Base-by-base conservation (phyloP, 495 filamentous ascomycete species). In the Aspergillus diversus region DNA sequence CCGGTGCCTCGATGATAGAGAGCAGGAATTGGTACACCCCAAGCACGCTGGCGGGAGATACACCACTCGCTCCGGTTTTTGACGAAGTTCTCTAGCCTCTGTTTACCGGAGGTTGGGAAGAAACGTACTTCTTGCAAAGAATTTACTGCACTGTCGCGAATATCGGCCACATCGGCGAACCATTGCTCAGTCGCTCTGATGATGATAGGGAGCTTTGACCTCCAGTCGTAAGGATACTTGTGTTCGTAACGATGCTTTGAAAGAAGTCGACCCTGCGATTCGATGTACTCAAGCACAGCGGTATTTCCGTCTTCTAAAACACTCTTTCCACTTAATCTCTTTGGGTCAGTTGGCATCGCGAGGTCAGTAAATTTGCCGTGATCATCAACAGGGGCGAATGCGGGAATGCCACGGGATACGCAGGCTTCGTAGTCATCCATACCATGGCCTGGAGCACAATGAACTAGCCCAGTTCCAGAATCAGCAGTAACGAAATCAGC, bases 181-280 rank as follows among this genome's bases (percentile, higher is more conserved):
- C 95, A 99, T 77, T 99, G 95, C 48, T 90, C 91, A 0, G 95
- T 99, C 21, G 95, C 94, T 65, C 95, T 76, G 16, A 97, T 83
- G 61, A 99, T 92, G 32, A 98, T 86, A 17, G 95, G 95, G 63
- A 86, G 83, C 72, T 97, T 98, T 4, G 95, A 95, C 37, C 96
- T 83, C 96, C 95, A 98, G 73, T 99, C 95, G 70, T 97, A 96
- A 0, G 95, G 95, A 73, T 98, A 97, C 71, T 96, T 97, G 81
- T 98, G 96, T 58, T 76, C 77, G 73, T 93, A 90, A 55, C 79
- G 78, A 60, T 94, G 88, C 11, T 83, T 81, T 4, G 81, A 78
- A 31, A 97, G 75, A 13, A 98, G 82, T n/a, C 75, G 69, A 17
- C 71, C 74, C 37, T 69, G 68, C 1, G 83, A 79, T 51, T 77